These are phyloP conservation scores for Stagonosporopsis vannaccii DNA, from an alignment of 2,329 filamentous ascomycete species.

Conservation along the genomic window DNA sequence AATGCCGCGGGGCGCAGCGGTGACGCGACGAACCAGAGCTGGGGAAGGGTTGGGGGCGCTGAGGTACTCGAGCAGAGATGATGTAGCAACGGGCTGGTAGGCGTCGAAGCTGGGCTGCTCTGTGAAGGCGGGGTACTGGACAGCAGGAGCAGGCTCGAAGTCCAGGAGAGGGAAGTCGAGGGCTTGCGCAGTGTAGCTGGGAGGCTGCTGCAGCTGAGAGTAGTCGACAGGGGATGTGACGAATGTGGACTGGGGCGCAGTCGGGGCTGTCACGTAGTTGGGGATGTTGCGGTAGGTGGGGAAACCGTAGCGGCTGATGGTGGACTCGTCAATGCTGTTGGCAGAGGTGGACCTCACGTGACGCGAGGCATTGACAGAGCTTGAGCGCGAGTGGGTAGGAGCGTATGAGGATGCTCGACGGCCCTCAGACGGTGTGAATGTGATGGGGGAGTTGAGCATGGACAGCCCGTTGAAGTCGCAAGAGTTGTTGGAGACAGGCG, in stretches of 20 bases:
- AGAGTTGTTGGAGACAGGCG: conserved; percentile 54
- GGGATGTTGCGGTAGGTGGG: conserved; percentile 84
- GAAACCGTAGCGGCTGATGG: conserved; percentile 76
- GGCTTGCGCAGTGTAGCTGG: conserved; percentile 40
- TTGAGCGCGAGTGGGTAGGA: conserved; percentile 60
- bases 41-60: conserved; percentile 82
- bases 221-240: conserved; percentile 49
- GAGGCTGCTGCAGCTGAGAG: conserved; percentile 44
- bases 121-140: conserved; percentile 53
- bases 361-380: conserved; percentile 62
- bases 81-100: conserved; percentile 56
- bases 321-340: conserved; percentile 70
- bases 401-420: conserved; percentile 47
- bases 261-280: conserved; percentile 58
- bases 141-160: conserved; percentile 49
- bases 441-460: conserved; percentile 70
- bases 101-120: conserved; percentile 49
- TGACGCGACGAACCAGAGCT: conserved; percentile 79
- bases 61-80: conserved; percentile 79
- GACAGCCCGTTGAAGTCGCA: conserved; percentile 51
- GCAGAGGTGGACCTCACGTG: conserved; percentile 68
- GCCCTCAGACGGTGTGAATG: conserved; percentile 50
- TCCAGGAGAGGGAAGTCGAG: conserved; percentile 47
- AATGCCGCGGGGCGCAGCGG: conserved; percentile 71
- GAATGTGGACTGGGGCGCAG: conserved; percentile 44